These are phyloP conservation scores for Dothistroma septosporum DNA, from an alignment of 2,329 filamentous ascomycete species.

Conservation along the genomic window DNA sequence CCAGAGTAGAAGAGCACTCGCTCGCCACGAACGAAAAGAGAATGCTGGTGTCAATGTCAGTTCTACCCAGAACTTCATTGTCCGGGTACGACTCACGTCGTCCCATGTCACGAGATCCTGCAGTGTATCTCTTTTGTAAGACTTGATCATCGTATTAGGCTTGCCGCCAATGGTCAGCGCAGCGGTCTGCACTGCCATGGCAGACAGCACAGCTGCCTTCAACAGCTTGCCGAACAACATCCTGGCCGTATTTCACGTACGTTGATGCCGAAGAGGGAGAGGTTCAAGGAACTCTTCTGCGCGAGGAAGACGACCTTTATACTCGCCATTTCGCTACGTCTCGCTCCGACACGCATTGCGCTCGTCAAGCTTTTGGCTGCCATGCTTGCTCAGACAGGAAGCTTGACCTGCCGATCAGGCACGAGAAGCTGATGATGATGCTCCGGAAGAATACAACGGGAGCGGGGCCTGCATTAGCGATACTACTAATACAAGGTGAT, in stretches of 20 bases:
- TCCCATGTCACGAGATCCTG: slow-evolving; percentile 67
- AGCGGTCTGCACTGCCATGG: slow-evolving; percentile 21
- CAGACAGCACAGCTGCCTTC: slow-evolving; percentile 26
- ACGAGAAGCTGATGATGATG: neutral
- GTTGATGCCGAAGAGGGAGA: neutral
- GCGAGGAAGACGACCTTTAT: neutral
- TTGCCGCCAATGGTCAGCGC: slow-evolving; percentile 50
- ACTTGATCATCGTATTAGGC: slow-evolving; percentile 47
- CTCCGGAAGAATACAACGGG: neutral
- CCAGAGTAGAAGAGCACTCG: slow-evolving; percentile 68
- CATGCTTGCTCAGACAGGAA: neutral
- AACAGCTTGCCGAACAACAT: slow-evolving; percentile 28
- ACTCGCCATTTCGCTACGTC: neutral
- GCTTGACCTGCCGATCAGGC: neutral
- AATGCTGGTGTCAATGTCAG: slow-evolving; percentile 41
- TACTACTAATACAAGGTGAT: neutral
- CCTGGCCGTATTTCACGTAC: neutral
- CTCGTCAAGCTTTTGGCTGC: neutral
- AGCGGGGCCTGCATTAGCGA: neutral
- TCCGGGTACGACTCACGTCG: slow-evolving; percentile 36
- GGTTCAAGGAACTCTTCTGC: neutral
- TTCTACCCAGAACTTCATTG: neutral
- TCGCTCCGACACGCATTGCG: neutral
- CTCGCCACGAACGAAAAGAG: slow-evolving; percentile 65
- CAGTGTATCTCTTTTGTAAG: slow-evolving; percentile 48